Evolutionary conservation across 176 grass and related monocot species (phyloP).

Genomic region (Olyra latifolia): DNA sequence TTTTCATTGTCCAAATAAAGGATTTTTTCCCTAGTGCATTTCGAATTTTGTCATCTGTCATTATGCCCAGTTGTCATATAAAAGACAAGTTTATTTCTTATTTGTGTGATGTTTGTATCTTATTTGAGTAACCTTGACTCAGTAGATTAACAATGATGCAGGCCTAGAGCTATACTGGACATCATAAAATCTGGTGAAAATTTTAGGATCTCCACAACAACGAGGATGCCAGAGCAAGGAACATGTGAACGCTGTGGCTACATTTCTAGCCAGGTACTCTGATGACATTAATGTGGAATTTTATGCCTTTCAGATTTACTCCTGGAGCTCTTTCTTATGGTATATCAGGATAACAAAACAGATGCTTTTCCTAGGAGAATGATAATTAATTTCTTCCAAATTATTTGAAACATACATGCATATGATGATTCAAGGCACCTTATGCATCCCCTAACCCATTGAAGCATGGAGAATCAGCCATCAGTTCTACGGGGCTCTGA

Average conservation of each 20-base stretch:
- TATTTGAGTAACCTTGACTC: conserved; percentile 7
- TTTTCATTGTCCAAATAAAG: neutral
- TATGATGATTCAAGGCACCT: neutral
- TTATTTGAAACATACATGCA: neutral
- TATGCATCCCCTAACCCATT: neutral
- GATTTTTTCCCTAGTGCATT: neutral
- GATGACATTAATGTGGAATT: neutral
- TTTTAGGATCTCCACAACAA: conserved; percentile 87
- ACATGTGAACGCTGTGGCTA: conserved; percentile 80
- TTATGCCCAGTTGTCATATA: neutral
- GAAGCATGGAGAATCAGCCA: neutral
- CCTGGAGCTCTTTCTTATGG: neutral
- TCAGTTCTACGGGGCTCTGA: neutral
- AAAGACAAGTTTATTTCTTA: neutral
- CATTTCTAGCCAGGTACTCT: conserved; percentile 84
- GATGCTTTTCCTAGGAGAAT: neutral
- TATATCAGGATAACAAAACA: neutral
- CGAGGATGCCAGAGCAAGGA: conserved; percentile 90
- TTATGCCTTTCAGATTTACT: neutral
- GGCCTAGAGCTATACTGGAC: conserved; percentile 88
- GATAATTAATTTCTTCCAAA: neutral
- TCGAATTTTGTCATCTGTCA: conserved; percentile 16
- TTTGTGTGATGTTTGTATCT: neutral
- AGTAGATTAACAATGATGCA: conserved; percentile 39
- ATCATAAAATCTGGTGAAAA: conserved; percentile 91